Conservation (phyloP, 176 grass and related monocot genomes). For the Tillandsia fasciculata region DNA sequence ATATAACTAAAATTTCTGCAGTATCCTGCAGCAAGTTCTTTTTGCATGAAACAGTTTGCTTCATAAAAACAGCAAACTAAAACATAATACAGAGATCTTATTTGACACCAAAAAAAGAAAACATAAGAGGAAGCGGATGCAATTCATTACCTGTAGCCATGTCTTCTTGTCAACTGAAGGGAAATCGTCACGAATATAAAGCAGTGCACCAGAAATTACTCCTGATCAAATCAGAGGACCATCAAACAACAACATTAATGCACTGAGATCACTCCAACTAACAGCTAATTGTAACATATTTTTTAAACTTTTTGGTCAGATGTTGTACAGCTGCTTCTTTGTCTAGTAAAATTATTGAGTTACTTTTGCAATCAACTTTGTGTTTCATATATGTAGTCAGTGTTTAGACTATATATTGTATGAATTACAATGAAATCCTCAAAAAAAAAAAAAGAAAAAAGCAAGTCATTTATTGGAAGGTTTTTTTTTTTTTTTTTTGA, state of each 20-base stretch:
- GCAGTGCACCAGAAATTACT: constrained; percentile 76
- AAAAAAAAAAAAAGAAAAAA: too few species aligned
- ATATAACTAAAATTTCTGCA: not conserved
- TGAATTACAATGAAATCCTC: too few species aligned
- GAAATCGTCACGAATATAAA: constrained; percentile 87
- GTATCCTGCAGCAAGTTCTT: not conserved
- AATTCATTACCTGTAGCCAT: constrained; percentile 51
- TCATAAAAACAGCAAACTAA: not conserved
- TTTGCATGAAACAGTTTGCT: not conserved
- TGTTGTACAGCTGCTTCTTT: not conserved
- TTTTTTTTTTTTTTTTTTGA: too few species aligned
- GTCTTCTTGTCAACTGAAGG: constrained; percentile 61
- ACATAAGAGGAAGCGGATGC: not conserved
- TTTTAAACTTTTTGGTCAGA: not conserved
- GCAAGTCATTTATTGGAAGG: too few species aligned
- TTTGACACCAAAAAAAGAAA: not conserved
- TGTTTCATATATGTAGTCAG: too few species aligned
- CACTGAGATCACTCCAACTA: not conserved
- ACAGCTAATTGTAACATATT: not conserved
- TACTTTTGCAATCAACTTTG: not conserved
- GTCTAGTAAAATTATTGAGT: not conserved
- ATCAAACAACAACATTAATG: not conserved
- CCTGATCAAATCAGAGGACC: constrained; percentile 21
- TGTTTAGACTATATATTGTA: too few species aligned
- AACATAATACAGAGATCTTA: not conserved